Evolutionary conservation across 2,329 filamentous ascomycete genomes (phyloP), one percentile per base, ranked within the genome.

Genomic region (Botrytis fabae): DNA sequence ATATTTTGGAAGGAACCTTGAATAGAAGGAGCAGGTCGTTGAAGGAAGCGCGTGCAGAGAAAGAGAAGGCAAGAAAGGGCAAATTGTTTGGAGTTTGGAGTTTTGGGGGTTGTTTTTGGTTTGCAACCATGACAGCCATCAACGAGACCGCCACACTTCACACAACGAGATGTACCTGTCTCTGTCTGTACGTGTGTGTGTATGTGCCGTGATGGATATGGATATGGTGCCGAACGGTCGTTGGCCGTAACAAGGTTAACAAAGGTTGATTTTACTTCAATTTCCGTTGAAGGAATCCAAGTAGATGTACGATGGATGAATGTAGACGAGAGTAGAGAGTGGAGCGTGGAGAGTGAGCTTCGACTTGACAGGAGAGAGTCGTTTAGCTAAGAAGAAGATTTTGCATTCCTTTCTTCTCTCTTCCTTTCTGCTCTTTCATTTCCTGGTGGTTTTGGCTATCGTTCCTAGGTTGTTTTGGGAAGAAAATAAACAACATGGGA

Each of bases 21-120:
- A 32, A 42, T 25, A 42, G 35, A 3, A 46, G 62, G 46, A 42
- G 35, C 42, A 51, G 46, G 51, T 62, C 22, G 42, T 51, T 28
- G 57, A 63, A 70, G 42, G 69, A 63, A 70, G 69, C 57, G 69
- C 69, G 69, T 70, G 57, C 32, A 63, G 57, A 20, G 51, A 32
- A 51, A 40, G 44, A 42, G 22, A 51, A 51, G 57, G 40, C 8
- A 70, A 44, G 69, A 32, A 46, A 63, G 59, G 44, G 38, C 59
- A 63, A 70, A 46, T 57, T 46, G 48, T 62, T 42, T 46, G 7
- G 25, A 42, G 42, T 7, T 62, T 61, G 42, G 42, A 25, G 20
- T 12, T 38, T 38, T 65, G 42, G 22, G 28, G 38, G 51, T 66
- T 28, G 46, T 20, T 54, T 66, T 66, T 28, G 46, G 32, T 25